Evolutionary conservation across 164 flowering plant species (phyloP), one percentile per base, ranked within the genome.

Genomic region (Magnolia kwangsiensis): DNA sequence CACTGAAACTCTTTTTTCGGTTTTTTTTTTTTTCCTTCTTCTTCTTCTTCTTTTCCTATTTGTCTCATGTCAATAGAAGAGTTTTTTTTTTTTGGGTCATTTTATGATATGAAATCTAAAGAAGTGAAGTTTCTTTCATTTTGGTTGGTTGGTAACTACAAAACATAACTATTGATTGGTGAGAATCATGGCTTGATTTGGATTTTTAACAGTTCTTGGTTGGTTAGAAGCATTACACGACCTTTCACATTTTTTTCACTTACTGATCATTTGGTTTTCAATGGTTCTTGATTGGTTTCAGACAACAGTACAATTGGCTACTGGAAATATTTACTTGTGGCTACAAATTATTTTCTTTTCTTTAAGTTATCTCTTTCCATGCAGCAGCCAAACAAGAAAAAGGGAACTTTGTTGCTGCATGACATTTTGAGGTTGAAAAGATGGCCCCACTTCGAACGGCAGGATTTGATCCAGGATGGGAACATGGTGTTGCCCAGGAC

Each of bases 381-480:
- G 71, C 61, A 74, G 74, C 51, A 74, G 73, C 76, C 29, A 63
- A 67, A 45, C 29, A 21, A 69, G 23, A 72, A 71, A 73, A 8
- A 58, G 71, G 63, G 55, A 37, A 73, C 45, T 37, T 4, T 37
- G 49, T 67, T 51, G n/a, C 74, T 74, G 55, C 65, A 37, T 76
- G 64, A 13, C 66, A 50, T 21, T 50, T 73, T 72, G 31, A 27
- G 67, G 71, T 82, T 76, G 79, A 81, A 75, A 82, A 83, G 77
- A 89, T 87, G 91, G 79, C 85, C 19, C 82, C 89, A 69, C 80
- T 80, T 69, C 84, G 89, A 58, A 80, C 89, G 14, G 66, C 82
- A 27, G 91, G 90, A 82, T 83, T 63, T 92, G 92, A 91, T 76
- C 92, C 92, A 67, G 91, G 92, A 86, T 93, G 98, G 98, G 96